Base-by-base conservation (phyloP, 2,329 filamentous ascomycete species). In the Xylaria digitata region DNA sequence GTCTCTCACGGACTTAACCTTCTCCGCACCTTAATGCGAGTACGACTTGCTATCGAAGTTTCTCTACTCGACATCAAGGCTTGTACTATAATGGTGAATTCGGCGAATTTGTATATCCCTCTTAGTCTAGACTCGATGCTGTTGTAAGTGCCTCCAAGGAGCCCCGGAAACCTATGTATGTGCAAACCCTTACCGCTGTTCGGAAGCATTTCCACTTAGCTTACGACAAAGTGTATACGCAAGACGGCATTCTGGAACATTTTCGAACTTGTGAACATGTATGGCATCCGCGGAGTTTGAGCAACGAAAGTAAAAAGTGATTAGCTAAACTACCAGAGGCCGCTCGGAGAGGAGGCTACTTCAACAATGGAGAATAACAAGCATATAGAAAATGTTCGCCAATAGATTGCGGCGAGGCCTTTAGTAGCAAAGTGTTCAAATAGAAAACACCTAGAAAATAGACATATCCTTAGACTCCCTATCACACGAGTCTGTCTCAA, bases 251-350 rank as follows among this genome's bases (percentile, higher is more conserved):
- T 70, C 60, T 79, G 61, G 65, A 74, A 55, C 75, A 80, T 69
- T 79, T 79, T 71, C 69, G 69, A 68, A 77, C 73, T 74, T 80
- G 77, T 72, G 70, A 76, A 71, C 72, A 76, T n/a, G 76, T 76
- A 66, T 76, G 79, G 66, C 49, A 72, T 34, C 65, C 79, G 49
- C 79, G 77, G 77, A 61, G 30, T 42, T 70, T 54, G 42, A 68
- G 65, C 48, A 43, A 26, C 30, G 56, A 65, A 66, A 67, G 69
- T 26, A 63, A 53, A 30, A 34, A 56, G 30, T 42, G 40, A 56
- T 63, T 63, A 43, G 11, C 60, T 46, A 61, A 70, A 61, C 49
- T 69, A 67, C 63, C 66, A n/a, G 63, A 65, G 49, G 60, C 49
- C 67, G 66, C 61, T 60, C 63, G 52, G 57, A 69, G 17, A 63